Evolutionary conservation across 106 monocot genomes (phyloP).

Genomic region (Dioscorea dumetorum): DNA sequence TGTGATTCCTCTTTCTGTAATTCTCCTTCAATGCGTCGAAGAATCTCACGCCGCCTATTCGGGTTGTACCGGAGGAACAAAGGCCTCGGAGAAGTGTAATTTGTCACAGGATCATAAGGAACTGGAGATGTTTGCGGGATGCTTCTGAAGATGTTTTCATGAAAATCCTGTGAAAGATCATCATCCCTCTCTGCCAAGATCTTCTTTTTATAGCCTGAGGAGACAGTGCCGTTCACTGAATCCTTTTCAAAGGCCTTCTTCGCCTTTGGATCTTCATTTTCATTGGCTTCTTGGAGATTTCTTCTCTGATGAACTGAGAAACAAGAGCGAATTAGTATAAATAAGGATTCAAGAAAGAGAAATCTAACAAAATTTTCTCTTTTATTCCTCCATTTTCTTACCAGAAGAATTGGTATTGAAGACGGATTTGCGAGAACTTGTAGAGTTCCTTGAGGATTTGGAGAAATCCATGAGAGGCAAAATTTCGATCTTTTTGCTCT

Average conservation of each 20-base stretch:
- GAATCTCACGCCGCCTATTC: slow-evolving; percentile 1
- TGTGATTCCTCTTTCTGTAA: slow-evolving; percentile 1
- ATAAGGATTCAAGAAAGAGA: background rate
- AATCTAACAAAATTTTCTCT: background rate
- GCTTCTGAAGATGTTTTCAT: background rate
- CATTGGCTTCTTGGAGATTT: background rate
- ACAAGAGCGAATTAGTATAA: background rate
- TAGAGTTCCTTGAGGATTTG: background rate
- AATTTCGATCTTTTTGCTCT: too few species aligned
- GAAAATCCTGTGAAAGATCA: background rate
- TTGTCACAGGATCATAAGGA: slow-evolving; percentile 8
- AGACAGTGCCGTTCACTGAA: background rate
- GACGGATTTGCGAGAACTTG: background rate
- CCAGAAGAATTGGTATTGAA: background rate
- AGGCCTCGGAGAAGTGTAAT: slow-evolving; percentile 6
- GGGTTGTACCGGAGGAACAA: slow-evolving; percentile 10
- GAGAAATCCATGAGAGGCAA: too few species aligned
- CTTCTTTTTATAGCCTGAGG: background rate
- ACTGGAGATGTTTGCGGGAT: background rate
- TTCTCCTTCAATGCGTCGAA: slow-evolving; percentile 1
- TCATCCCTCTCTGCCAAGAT: slow-evolving; percentile 4
- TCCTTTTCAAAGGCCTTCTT: background rate
- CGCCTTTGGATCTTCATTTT: background rate
- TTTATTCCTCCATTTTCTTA: background rate
- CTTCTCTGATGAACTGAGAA: background rate